phyloP scores from a whole-genome alignment of 2,329 filamentous ascomycete species.

The Monosporascus sp. region DNA sequence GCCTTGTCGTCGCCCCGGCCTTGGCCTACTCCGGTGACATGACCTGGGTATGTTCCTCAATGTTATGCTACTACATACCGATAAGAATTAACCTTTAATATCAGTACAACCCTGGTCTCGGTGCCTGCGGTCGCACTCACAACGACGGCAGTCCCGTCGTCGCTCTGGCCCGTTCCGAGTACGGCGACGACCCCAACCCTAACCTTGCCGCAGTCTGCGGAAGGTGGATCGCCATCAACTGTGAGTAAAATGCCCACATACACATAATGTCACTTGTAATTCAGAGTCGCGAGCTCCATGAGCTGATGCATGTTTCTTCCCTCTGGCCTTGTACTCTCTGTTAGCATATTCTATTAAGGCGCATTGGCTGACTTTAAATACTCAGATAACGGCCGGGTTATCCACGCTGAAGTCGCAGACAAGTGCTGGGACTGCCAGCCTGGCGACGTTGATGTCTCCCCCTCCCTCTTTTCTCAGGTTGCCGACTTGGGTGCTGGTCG shows the following conservation, averaged over 20 bases:
- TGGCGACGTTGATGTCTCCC: slow-evolving; percentile 25
- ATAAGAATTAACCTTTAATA: background rate
- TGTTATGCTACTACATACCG: no score
- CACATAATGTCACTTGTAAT: background rate
- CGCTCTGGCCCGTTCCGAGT: slow-evolving; percentile 20
- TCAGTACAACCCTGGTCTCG: slow-evolving; percentile 22
- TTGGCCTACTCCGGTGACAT: slow-evolving; percentile 16
- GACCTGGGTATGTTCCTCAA: slow-evolving; percentile 6
- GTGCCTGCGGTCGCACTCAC: slow-evolving; percentile 21
- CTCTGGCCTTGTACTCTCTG: no score
- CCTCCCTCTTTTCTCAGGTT: slow-evolving; percentile 22
- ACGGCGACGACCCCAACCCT: slow-evolving; percentile 13
- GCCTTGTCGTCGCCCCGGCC: slow-evolving; percentile 4
- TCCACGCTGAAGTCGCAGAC: slow-evolving; percentile 24
- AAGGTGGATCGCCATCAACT: slow-evolving; percentile 22
- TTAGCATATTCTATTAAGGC: no score
- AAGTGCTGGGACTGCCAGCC: slow-evolving; percentile 23
- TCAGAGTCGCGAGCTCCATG: no score
- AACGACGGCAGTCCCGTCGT: slow-evolving; percentile 19
- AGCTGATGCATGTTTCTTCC: no score
- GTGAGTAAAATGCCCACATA: background rate
- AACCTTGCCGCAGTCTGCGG: slow-evolving; percentile 20
- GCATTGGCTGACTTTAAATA: background rate
- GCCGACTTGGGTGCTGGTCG: slow-evolving; percentile 18
- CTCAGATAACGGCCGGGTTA: slow-evolving; percentile 14